These are phyloP conservation scores for Botrytis fragariae DNA, from an alignment of 2,329 filamentous ascomycete genomes.

Conservation along the genomic window DNA sequence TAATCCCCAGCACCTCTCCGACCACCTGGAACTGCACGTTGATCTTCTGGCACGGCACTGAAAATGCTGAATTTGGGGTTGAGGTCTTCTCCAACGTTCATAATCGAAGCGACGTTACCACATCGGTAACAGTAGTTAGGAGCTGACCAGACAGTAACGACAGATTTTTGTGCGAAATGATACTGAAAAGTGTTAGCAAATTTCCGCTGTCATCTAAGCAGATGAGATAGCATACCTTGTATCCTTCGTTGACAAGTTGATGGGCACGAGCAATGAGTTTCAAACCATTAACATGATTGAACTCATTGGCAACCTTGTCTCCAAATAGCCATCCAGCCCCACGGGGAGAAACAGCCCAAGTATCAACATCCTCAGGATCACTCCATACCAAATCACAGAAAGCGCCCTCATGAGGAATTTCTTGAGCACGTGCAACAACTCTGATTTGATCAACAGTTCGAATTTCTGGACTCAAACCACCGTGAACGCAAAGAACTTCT, in stretches of 20 bases:
- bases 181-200: conserved; percentile 55
- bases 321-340: conserved; percentile 55
- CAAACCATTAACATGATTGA: conserved; percentile 73
- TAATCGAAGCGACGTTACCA: conserved; percentile 68
- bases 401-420: conserved; percentile 74
- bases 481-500: conserved; percentile 71
- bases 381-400: conserved; percentile 78
- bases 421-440: conserved; percentile 70
- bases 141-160: conserved; percentile 70
- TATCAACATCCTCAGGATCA: conserved; percentile 69
- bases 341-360: conserved; percentile 67
- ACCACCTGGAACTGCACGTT: conserved; percentile 74
- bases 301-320: conserved; percentile 72
- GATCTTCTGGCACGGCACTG: conserved; percentile 81
- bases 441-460: conserved; percentile 73
- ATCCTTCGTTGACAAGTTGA: conserved; percentile 74
- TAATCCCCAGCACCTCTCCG: conserved; percentile 67
- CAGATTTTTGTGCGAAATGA: conserved; percentile 91
- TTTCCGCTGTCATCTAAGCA: not conserved
- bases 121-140: conserved; percentile 49
- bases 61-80: conserved; percentile 92
- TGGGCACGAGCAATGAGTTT: conserved; percentile 71
- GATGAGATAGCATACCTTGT: conserved; percentile 52
- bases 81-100: conserved; percentile 82
- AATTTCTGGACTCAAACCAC: conserved; percentile 70